Base-by-base conservation (phyloP, 495 filamentous ascomycete species). In the Penicillium manginii region DNA sequence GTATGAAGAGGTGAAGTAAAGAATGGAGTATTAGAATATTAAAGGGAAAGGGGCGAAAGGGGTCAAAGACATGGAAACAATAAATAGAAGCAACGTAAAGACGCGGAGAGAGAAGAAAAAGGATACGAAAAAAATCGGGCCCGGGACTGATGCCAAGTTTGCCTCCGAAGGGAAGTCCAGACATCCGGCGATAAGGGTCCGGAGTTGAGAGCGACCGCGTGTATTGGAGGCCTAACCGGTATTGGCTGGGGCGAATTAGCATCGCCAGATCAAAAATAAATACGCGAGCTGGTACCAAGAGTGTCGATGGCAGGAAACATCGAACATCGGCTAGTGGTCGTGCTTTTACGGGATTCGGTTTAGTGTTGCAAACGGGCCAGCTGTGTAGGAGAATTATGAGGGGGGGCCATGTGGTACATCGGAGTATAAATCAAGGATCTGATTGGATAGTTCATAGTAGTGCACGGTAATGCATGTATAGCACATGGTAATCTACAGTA, bases 181-280 rank as follows among this genome's bases (percentile, higher is more conserved):
- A 21, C 37, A 55, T 55, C 52, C 59, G 59, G 59, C 40, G 59
- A 61, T 61, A 61, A 61, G 49, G 52, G 29, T 17, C 54, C 53
- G 53, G 53, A 35, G 48, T 14, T 14, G 22, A 26, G 26, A 45
- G 42, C 42, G 42, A 45, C 42, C 42, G 42, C 17, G 42, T 45
- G 42, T 45, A 45, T 45, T 45, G 42, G 42, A 18, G 15, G 42
- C 42, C 42, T 45, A 45, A 45, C 42, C 42, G 42, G 42, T 45
- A 45, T 45, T 45, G 6, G 4, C 11, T 21, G 9, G 18, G 14
- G 15, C 45, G 45, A 47, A 47, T 47, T 2, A 47, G 19, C 19
- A 26, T 47, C 7, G 17, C n/a, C 5, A n/a, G 17, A 43, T 19
- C 12, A 18, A 3, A 43, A 17, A n/a, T 6, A 9, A 43, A 18